These are phyloP conservation scores for Ogataea trehaloabstinens DNA, from an alignment of 805 yeast species.

Conservation along the genomic window DNA sequence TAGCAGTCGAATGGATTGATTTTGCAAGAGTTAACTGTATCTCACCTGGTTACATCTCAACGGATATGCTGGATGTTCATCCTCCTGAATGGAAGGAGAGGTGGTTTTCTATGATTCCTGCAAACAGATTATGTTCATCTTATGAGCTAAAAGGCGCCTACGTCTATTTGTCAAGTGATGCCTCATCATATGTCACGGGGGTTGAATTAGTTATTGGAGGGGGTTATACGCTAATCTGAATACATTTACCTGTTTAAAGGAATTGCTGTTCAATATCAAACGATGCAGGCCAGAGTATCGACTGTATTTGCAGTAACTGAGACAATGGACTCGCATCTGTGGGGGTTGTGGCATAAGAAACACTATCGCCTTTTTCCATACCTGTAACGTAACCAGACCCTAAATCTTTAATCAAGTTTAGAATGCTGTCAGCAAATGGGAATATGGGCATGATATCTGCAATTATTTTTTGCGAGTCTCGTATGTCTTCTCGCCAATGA, in stretches of 20 bases:
- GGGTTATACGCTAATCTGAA: conserved; percentile 33
- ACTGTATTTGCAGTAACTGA: conserved; percentile 12
- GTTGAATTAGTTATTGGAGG: conserved; percentile 45
- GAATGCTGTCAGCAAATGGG: no score
- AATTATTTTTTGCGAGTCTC: no score
- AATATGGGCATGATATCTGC: no score
- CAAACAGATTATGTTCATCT: conserved; percentile 45
- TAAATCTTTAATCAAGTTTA: no score
- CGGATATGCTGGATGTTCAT: conserved; percentile 36
- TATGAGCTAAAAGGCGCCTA: conserved; percentile 50
- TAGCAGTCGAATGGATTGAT: conserved; percentile 44
- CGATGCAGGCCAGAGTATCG: conserved; percentile 16
- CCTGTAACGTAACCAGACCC: no score
- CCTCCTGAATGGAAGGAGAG: conserved; percentile 21
- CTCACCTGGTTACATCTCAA: conserved; percentile 47
- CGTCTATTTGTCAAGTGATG: conserved; percentile 49
- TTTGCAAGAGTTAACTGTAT: conserved; percentile 48
- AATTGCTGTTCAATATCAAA: conserved; percentile 16
- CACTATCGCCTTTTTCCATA: no score
- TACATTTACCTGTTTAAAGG: neutral
- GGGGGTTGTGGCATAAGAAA: no score
- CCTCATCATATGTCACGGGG: conserved; percentile 46
- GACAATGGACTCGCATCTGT: conserved; percentile 15
- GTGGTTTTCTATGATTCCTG: conserved; percentile 34
- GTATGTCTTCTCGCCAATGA: no score